Conservation (phyloP, 129 eudicot genomes). For the Erigeron canadensis region DNA sequence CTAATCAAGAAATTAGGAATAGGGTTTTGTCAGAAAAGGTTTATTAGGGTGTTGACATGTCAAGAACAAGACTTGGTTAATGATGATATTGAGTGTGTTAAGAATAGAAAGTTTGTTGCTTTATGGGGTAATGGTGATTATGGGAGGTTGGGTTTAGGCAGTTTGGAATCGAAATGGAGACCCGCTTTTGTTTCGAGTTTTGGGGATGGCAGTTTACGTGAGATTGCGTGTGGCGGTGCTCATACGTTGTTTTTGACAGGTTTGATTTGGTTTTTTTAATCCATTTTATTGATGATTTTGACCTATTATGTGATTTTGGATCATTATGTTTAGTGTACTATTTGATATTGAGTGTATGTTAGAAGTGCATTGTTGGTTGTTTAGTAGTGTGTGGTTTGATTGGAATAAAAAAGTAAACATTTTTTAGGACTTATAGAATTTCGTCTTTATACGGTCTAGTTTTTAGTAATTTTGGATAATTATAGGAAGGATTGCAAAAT, state of each 20-base stretch:
- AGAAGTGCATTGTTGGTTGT: too few relatives aligned
- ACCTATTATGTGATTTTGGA: not conserved
- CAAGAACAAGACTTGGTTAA: slow-evolving; percentile 26
- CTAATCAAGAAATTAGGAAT: slow-evolving; percentile 25
- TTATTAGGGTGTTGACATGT: slow-evolving; percentile 34
- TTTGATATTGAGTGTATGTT: slow-evolving; percentile 6
- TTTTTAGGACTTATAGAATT: too few relatives aligned
- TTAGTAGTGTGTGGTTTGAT: too few relatives aligned
- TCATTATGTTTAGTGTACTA: not conserved
- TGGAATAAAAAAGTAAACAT: too few relatives aligned
- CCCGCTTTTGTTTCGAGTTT: slow-evolving; percentile 68
- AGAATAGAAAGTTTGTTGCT: slow-evolving; percentile 54
- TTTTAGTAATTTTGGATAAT: too few relatives aligned
- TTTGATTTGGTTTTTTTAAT: not conserved
- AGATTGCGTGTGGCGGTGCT: slow-evolving; percentile 90
- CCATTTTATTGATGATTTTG: not conserved
- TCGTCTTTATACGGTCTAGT: too few relatives aligned
- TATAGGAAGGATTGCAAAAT: too few relatives aligned
- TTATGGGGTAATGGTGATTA: slow-evolving; percentile 97
- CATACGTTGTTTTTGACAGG: slow-evolving; percentile 91
- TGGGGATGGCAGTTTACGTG: slow-evolving; percentile 42
- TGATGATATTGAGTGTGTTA: slow-evolving; percentile 1
- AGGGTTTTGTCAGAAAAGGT: slow-evolving; percentile 43
- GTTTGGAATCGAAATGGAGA: slow-evolving; percentile 75
- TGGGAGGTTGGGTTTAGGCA: slow-evolving; percentile 91